Conservation (phyloP, 129 eudicot species). For the Pseudognaphalium luteoalbum region DNA sequence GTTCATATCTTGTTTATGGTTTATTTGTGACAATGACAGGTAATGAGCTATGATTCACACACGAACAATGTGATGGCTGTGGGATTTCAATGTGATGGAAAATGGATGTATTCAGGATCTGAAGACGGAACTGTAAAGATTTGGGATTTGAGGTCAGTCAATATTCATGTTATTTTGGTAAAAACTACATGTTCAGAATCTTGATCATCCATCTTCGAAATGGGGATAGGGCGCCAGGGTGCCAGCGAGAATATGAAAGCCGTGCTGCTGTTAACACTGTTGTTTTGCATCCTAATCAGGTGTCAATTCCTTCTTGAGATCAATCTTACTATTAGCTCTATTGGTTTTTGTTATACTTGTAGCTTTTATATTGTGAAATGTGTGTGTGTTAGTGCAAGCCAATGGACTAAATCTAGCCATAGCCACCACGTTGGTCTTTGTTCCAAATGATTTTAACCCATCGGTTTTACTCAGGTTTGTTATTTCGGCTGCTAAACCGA, state of each 20-base stretch:
- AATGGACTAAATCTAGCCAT: not conserved
- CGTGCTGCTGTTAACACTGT: slow-evolving; percentile 99
- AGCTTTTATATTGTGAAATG: not conserved
- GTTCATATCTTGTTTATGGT: slow-evolving; percentile 1
- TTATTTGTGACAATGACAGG: slow-evolving; percentile 45
- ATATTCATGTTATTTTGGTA: slow-evolving; percentile 4
- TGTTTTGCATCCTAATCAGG: slow-evolving; percentile 99
- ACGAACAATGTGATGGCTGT: slow-evolving; percentile 97
- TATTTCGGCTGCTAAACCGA: not conserved
- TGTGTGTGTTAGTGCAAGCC: not conserved
- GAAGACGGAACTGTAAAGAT: slow-evolving; percentile 98
- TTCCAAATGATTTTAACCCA: not conserved
- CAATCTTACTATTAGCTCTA: not conserved
- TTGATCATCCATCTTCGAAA: slow-evolving; percentile 16
- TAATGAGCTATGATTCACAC: slow-evolving; percentile 98
- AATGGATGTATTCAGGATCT: slow-evolving; percentile 99
- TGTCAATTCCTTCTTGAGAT: slow-evolving; percentile 21
- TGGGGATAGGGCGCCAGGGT: slow-evolving; percentile 82
- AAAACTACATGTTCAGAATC: not conserved
- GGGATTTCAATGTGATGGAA: slow-evolving; percentile 93
- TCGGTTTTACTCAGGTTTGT: not conserved
- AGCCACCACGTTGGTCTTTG: not conserved
- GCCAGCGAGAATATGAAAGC: slow-evolving; percentile 98
- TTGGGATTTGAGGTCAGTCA: slow-evolving; percentile 88
- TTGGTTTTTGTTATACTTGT: not conserved